Evolutionary conservation across 1,139 yeast genomes (phyloP).

Genomic region (Kodamaea plutei): DNA sequence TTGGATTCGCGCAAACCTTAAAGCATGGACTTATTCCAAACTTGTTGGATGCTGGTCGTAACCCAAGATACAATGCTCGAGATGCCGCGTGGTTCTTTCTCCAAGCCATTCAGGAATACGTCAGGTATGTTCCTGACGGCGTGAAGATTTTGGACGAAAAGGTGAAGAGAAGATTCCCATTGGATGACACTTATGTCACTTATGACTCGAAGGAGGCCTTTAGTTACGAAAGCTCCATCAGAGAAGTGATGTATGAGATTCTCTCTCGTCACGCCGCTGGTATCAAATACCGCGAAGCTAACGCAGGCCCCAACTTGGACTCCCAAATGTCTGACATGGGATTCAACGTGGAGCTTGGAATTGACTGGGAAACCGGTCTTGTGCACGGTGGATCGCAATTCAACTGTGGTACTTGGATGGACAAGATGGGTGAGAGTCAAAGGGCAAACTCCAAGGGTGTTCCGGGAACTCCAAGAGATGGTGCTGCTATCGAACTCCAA

Average conservation of each 20-base stretch:
- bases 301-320: slow-evolving; percentile 86
- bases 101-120: slow-evolving; percentile 83
- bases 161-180: slow-evolving; percentile 82
- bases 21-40: slow-evolving; percentile 96
- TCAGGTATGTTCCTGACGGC: slow-evolving; percentile 66
- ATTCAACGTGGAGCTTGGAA: slow-evolving; percentile 72
- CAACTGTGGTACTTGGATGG: slow-evolving; percentile 99
- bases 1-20: slow-evolving; percentile 85
- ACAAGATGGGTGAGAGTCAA: slow-evolving; percentile 95
- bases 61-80: slow-evolving; percentile 92
- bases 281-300: slow-evolving; percentile 85
- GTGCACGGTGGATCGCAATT: slow-evolving; percentile 87
- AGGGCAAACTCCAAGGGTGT: slow-evolving; percentile 79
- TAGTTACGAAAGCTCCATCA: slow-evolving; percentile 61
- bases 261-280: slow-evolving; percentile 84
- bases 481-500: slow-evolving; percentile 90
- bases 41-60: slow-evolving; percentile 84
- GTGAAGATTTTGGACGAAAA: slow-evolving; percentile 59
- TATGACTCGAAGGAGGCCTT: slow-evolving; percentile 73
- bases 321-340: slow-evolving; percentile 93
- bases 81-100: slow-evolving; percentile 97
- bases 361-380: slow-evolving; percentile 88
- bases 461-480: slow-evolving; percentile 98
- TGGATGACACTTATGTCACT: slow-evolving; percentile 75
- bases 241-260: slow-evolving; percentile 79